Conservation (phyloP, 2,329 filamentous ascomycete species). For the Elsinoe necatrix region DNA sequence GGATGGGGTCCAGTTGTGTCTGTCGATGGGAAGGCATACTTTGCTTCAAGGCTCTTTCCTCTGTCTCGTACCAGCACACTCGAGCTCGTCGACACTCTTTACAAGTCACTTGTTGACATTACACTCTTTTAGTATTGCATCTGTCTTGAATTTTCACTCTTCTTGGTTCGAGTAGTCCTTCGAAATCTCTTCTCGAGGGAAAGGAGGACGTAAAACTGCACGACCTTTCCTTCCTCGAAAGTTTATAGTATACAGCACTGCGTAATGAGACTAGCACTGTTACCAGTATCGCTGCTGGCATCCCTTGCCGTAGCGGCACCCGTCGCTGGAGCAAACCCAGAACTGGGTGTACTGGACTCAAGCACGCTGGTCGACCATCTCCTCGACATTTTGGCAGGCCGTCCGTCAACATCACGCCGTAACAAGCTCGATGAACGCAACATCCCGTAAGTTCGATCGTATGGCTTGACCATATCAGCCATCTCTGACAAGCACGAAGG, state of each 20-base stretch:
- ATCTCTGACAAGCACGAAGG: background rate
- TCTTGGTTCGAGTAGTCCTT: background rate
- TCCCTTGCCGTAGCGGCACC: background rate
- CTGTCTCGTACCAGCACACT: background rate
- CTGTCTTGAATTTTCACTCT: background rate
- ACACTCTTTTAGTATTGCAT: background rate
- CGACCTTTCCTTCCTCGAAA: too few relatives aligned
- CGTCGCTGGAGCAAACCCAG: background rate
- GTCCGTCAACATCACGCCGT: background rate
- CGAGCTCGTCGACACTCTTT: background rate
- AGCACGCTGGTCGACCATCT: background rate
- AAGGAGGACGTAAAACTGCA: background rate
- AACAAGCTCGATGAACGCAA: background rate
- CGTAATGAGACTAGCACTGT: background rate
- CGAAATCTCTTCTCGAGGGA: background rate
- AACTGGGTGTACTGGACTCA: background rate
- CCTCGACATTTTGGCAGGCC: background rate
- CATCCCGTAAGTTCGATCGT: background rate
- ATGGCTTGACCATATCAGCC: background rate
- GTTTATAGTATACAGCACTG: background rate
- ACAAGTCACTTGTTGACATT: background rate
- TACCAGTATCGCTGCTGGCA: slow-evolving; percentile 2
- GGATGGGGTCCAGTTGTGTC: background rate
- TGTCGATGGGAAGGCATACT: background rate
- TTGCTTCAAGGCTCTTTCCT: background rate